Evolutionary conservation across 108 stramenopile genomes (phyloP), one percentile per base, ranked within the genome.

Genomic region (Epipyxis sp.): DNA sequence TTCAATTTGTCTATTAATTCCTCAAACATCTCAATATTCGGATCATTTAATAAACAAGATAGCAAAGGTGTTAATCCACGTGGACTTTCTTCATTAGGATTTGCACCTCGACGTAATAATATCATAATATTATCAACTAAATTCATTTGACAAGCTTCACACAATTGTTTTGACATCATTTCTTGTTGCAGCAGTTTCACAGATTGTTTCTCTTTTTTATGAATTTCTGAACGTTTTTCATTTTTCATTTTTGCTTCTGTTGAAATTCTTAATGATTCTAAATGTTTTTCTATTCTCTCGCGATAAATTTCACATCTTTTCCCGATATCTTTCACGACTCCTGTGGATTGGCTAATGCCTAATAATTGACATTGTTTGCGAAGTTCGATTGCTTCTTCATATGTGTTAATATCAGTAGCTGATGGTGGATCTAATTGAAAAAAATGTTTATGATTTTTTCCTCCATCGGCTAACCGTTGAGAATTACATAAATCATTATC

Each of bases 221-320:
- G 71, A 29, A 39, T 32, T 32, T 43, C 10, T 6, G 6, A 13
- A 10, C 71, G 44, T 27, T 13, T 74, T 13, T 74, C 71, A 25
- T 74, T 74, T 6, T 42, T 37, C 25, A 29, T 32, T 46, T 57
- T 46, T 3, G 71, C 71, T 25, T 74, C 46, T 42, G 3, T 25
- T 6, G 71, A 13, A 43, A 10, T 27, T 25, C 43, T 57, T 20
- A 74, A 46, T 3, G 46, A 16, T 37, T 27, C 71, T 6, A 54
- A 35, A 25, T 74, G 50, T 3, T 74, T 42, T 6, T 37, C 71
- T 43, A 74, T 74, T 3, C 71, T 37, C 32, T 74, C 42, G 35
- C 71, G 71, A 37, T 74, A 74, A 20, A 74, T 74, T 6, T 74
- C 34, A 42, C 71, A 74, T 10, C 71, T 37, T 25, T 74, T 32